Evolutionary conservation across 495 filamentous ascomycete species (phyloP).

Genomic region (Aspergillus wentii): DNA sequence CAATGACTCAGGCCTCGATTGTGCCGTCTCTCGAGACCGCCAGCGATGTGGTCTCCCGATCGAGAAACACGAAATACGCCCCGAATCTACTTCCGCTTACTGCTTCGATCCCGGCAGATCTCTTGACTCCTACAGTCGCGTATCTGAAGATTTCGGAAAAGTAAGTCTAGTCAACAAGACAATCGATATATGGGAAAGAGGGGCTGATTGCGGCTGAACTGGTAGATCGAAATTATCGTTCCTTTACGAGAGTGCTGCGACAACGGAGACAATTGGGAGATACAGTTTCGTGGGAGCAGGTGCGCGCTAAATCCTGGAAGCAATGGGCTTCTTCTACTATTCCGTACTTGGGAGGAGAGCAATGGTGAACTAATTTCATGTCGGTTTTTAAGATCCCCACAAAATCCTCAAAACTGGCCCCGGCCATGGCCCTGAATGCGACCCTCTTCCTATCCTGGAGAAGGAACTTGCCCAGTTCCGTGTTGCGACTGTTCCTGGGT

Average conservation of each 20-base stretch:
- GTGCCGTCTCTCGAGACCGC: constrained; percentile 41
- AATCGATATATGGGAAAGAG: constrained; percentile 3
- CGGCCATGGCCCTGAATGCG: constrained; percentile 74
- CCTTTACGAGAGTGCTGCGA: constrained; percentile 91
- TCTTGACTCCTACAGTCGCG: constrained; percentile 84
- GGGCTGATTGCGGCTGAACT: constrained; percentile 10
- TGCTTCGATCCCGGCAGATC: constrained; percentile 81
- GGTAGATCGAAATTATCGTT: constrained; percentile 54
- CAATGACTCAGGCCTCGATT: constrained; percentile 32
- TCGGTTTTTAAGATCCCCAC: constrained; percentile 54
- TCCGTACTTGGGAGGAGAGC: constrained; percentile 4
- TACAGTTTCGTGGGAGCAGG: constrained; percentile 94
- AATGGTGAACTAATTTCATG: constrained; percentile 3
- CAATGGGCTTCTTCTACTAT: background rate
- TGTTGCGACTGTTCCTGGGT: constrained; percentile 72
- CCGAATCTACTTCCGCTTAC: constrained; percentile 85
- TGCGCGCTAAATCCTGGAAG: no score
- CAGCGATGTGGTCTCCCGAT: constrained; percentile 47
- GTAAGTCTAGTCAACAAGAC: constrained; percentile 45
- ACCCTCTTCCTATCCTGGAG: constrained; percentile 80
- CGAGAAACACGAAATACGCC: constrained; percentile 45
- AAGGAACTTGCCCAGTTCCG: constrained; percentile 70
- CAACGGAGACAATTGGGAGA: constrained; percentile 81
- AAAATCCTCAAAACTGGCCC: constrained; percentile 85
- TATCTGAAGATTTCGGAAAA: constrained; percentile 83